These are phyloP conservation scores for Rhynchospora tenuis DNA, from an alignment of 176 grass and related monocot species.

Conservation along the genomic window DNA sequence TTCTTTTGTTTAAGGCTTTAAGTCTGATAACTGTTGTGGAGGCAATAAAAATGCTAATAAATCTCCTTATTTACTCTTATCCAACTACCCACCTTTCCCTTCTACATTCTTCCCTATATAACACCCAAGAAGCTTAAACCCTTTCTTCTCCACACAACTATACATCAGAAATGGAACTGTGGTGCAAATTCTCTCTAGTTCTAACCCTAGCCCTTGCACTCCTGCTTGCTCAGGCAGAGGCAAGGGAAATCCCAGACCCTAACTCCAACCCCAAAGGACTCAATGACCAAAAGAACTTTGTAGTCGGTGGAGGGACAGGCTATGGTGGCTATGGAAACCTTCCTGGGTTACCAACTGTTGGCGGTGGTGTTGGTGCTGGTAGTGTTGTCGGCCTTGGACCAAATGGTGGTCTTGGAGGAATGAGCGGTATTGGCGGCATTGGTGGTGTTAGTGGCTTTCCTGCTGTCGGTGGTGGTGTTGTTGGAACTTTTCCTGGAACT, in stretches of 20 bases:
- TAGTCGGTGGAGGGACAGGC: conserved; percentile 17
- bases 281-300: conserved; percentile 30
- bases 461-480: conserved; percentile 30
- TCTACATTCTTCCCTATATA: not conserved
- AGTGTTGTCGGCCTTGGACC: conserved; percentile 33
- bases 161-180: conserved; percentile 22
- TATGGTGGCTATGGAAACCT: not conserved
- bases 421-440: conserved; percentile 45
- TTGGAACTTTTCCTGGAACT: conserved; percentile 14
- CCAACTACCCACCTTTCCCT: conserved; percentile 18
- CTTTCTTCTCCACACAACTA: not conserved
- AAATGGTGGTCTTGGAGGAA: conserved; percentile 25
- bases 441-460: conserved; percentile 30
- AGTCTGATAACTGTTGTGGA: not conserved
- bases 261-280: conserved; percentile 1
- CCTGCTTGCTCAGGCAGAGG: not conserved
- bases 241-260: conserved; percentile 21
- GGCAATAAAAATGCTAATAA: not conserved
- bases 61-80: conserved; percentile 8
- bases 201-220: conserved; percentile 29
- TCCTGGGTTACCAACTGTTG: not conserved
- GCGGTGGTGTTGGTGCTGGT: not conserved
- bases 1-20: not conserved
- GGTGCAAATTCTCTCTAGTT: conserved; percentile 22
- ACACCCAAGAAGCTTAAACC: not conserved